Evolutionary conservation across 108 stramenopile species (phyloP), one percentile per base, ranked within the genome.

Genomic region (Parietichytrium sp.): DNA sequence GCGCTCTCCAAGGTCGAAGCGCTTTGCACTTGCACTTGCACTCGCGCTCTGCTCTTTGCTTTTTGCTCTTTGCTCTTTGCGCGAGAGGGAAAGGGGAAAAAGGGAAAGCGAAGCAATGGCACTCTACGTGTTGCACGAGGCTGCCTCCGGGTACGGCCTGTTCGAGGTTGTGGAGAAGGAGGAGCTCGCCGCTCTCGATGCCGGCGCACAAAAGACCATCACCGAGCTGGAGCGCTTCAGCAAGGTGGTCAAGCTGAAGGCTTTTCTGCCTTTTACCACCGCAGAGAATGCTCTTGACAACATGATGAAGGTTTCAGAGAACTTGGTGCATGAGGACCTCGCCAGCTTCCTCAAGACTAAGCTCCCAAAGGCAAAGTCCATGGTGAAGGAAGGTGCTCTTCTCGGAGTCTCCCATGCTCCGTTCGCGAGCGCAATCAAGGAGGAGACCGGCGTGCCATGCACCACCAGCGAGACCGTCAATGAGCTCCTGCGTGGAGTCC

Each of bases 121-220:
- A 0, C 82, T 89, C 47, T 96, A 93, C 82, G 89, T 93, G 7
- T 90, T 99, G 47, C 90, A 94, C 83, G 99, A 99, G 88, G 86
- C 92, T 29, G 96, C 99, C 8, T 96, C 96, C 7, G 99, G 99
- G 49, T 99, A 95, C 79, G 96, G 96, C 47, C 93, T 99, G 30
- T 94, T 99, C 85, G 96, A 98, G 55, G 93, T 97, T 3, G 92
- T 96, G 25, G 93, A 96, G 80, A 88, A 94, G 81, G 98, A 99
- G 83, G 97, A 98, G 84, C 94, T 99, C 31, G 95, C 93, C 42
- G 29, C 51, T 31, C 45, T 51, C 15, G 54, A 49, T 45, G 52
- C 47, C 12, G 82, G 87, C 83, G 88, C 89, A 18, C 88, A 89
- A 78, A 53, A 47, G 23, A 81, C 94, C 3, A 90, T 96, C 27